Conservation (phyloP, 345 rosid species). For the Lepidium didymum region DNA sequence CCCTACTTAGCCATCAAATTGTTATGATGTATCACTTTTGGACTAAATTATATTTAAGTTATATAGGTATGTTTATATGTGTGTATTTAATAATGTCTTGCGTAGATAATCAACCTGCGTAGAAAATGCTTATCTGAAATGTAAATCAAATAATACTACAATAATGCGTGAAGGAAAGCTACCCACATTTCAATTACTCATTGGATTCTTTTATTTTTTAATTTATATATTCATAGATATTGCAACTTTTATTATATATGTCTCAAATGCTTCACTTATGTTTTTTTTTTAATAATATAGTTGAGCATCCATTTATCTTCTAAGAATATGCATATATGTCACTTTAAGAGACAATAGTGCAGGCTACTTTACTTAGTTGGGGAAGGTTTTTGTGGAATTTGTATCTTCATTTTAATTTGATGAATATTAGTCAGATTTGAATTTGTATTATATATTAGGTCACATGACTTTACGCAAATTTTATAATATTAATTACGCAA, state of each 20-base stretch:
- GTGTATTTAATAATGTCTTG: neutral
- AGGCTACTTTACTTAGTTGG: slow-evolving; percentile 29
- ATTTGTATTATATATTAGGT: slow-evolving; percentile 1
- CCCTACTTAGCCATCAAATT: no score
- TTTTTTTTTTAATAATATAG: neutral
- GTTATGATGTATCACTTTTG: no score
- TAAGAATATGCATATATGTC: slow-evolving; percentile 17
- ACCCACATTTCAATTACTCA: slow-evolving; percentile 10
- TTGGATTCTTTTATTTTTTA: neutral
- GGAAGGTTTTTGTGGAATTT: slow-evolving; percentile 23
- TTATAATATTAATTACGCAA: neutral
- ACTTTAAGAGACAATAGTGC: slow-evolving; percentile 21
- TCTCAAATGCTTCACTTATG: slow-evolving; percentile 14
- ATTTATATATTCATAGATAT: neutral
- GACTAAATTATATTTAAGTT: neutral
- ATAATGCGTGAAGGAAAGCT: slow-evolving; percentile 5
- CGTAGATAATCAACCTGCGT: neutral
- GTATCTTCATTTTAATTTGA: slow-evolving; percentile 5
- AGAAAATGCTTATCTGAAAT: slow-evolving; percentile 19
- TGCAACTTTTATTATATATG: slow-evolving; percentile 12
- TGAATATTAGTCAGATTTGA: neutral
- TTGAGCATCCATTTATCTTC: slow-evolving; percentile 28
- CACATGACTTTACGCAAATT: neutral
- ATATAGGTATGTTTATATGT: neutral
- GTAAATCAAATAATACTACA: slow-evolving; percentile 16